Percentiles rank a stretch among this genome's conserved stretches.
Evolutionary conservation across 148 eudicot species (phyloP).

Genomic region (Beta vulgaris): DNA sequence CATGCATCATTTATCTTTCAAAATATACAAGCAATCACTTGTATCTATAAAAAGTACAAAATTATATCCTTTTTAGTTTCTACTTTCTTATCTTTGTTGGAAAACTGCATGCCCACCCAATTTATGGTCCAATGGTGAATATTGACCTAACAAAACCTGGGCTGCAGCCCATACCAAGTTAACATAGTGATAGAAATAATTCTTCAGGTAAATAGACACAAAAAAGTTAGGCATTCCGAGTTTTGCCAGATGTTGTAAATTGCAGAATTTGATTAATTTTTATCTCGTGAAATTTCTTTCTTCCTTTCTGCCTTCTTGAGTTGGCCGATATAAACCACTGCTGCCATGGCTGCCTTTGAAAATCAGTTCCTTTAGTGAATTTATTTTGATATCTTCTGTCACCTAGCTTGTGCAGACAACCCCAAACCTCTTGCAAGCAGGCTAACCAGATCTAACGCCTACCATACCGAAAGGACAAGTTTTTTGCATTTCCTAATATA

Average conservation of each 20-base stretch:
- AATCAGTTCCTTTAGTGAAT: neutral
- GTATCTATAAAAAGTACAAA: neutral
- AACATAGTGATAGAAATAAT: neutral
- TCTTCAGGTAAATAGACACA: neutral
- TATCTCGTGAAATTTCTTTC: neutral
- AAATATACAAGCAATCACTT: neutral
- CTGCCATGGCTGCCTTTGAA: neutral
- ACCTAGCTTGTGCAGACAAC: neutral
- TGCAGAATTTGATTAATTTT: neutral
- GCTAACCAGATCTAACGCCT: neutral
- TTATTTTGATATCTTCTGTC: neutral
- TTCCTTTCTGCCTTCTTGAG: neutral
- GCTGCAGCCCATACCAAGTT: neutral
- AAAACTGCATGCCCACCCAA: neutral
- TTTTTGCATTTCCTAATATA: neutral
- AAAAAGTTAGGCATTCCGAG: neutral
- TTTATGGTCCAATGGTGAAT: too few relatives aligned
- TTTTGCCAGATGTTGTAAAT: neutral
- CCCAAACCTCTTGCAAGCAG: neutral
- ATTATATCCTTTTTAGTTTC: neutral
- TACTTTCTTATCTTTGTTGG: neutral
- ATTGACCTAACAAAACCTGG: neutral
- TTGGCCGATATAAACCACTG: neutral
- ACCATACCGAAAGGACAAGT: neutral
- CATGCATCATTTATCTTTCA: neutral